These are phyloP conservation scores for Platanthera guangdongensis DNA, from an alignment of 106 monocot genomes.

Conservation along the genomic window DNA sequence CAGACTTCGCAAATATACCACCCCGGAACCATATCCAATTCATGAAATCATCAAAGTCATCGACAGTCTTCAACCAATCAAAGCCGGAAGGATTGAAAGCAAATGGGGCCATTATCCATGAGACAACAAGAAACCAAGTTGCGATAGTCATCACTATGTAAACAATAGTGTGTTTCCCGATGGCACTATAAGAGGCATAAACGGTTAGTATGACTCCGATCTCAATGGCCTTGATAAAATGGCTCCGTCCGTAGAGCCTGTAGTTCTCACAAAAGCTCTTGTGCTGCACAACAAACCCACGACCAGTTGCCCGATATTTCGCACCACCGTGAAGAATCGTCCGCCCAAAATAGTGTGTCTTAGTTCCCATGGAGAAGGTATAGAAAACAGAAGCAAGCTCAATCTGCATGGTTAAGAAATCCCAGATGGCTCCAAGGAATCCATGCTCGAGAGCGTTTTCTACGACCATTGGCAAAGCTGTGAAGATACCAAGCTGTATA, in stretches of 20 bases:
- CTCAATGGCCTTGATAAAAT: constrained; percentile 92
- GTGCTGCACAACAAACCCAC: constrained; percentile 95
- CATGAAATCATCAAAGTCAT: constrained; percentile 90
- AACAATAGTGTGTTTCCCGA: constrained; percentile 56
- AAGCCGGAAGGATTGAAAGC: constrained; percentile 87
- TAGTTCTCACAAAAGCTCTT: constrained; percentile 91
- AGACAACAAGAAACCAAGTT: constrained; percentile 83
- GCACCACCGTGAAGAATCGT: constrained; percentile 90
- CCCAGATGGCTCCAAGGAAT: constrained; percentile 67
- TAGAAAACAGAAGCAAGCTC: constrained; percentile 89
- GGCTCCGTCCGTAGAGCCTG: constrained; percentile 87
- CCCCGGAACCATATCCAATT: constrained; percentile 86
- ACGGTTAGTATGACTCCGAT: constrained; percentile 77
- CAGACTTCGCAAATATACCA: constrained; percentile 56
- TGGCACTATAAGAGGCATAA: constrained; percentile 74
- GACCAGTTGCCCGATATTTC: constrained; percentile 87
- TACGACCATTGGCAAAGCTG: constrained; percentile 62
- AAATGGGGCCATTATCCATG: constrained; percentile 92
- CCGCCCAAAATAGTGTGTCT: constrained; percentile 57
- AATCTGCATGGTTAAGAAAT: constrained; percentile 90
- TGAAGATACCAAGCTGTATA: constrained; percentile 53
- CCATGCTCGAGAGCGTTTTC: constrained; percentile 68
- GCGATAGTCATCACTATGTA: constrained; percentile 87
- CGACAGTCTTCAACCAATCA: constrained; percentile 91
- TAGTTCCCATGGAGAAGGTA: constrained; percentile 62